Base-by-base conservation (phyloP, 331 rosid genomes). In the Acacia pycnantha region DNA sequence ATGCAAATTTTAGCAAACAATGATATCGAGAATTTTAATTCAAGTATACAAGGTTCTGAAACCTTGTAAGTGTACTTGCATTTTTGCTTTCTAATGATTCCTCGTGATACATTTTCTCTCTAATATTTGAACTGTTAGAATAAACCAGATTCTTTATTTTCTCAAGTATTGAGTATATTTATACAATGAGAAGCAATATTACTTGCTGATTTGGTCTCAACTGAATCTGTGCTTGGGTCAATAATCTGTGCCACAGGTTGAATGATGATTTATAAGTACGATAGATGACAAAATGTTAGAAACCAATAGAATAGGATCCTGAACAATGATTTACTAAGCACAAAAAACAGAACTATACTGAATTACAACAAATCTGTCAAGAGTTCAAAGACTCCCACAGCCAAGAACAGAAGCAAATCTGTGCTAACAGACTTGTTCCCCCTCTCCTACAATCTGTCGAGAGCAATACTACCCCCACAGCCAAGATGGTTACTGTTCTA, bases 171-270 rank as follows among this genome's bases (percentile, higher is more conserved):
- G 31, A 83, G 53, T 76, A 53, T 27, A 33, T 54, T 6, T 72
- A 37, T 31, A 37, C 47, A 70, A 51, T 44, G 64, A 82, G 74
- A 71, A 51, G 37, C 13, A 64, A 6, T 33, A 61, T 35, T 50
- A 29, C 68, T 53, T 53, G 35, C 58, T 8, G 73, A 44, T 59
- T 72, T 67, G 26, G 73, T 81, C 64, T 80, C 14, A 54, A 80
- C n/a, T 44, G 75, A 44, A 44, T 24, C 15, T 67, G 48, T 56
- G 1, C 47, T n/a, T 58, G 59, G 67, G 70, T 54, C 75, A 26
- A n/a, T 33, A 46, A 22, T 71, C 50, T 59, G 4, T 79, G 67
- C 58, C 40, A 69, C 33, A 8, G 37, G 65, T 74, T 47, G 54
- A 56, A 13, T 31, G 65, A 69, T 64, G 48, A 77, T 70, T 59